These are phyloP conservation scores for Casaregolazyma lundiana DNA, from an alignment of 1,139 yeast genomes.

Conservation along the genomic window DNA sequence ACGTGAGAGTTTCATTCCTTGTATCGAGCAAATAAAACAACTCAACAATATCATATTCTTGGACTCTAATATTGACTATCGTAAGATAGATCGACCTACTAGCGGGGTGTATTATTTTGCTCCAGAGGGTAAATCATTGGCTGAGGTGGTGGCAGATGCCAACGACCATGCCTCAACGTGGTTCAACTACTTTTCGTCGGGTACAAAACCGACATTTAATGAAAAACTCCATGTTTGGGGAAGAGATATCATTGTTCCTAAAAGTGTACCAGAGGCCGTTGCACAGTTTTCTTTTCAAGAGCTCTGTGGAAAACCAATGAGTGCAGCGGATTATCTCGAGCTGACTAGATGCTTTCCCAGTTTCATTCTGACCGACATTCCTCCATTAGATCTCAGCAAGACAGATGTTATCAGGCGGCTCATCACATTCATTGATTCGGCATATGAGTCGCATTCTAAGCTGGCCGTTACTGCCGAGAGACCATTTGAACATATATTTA, in stretches of 20 bases:
- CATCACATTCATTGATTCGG: constrained; percentile 91
- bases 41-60: constrained; percentile 73
- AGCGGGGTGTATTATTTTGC: constrained; percentile 72
- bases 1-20: constrained; percentile 84
- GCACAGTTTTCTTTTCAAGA: constrained; percentile 87
- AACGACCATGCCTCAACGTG: constrained; percentile 65
- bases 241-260: constrained; percentile 68
- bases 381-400: constrained; percentile 68
- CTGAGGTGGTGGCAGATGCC: constrained; percentile 52
- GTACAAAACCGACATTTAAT: constrained; percentile 36
- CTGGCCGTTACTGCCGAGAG: constrained; percentile 87
- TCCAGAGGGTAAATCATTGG: constrained; percentile 42
- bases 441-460: constrained; percentile 83
- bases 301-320: constrained; percentile 78
- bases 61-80: constrained; percentile 89
- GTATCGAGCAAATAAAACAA: constrained; percentile 72
- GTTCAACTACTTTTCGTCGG: constrained; percentile 73
- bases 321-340: constrained; percentile 94
- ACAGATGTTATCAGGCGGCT: constrained; percentile 85
- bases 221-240: constrained; percentile 77
- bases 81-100: constrained; percentile 79
- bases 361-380: constrained; percentile 86
- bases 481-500: constrained; percentile 77
- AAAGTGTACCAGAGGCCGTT: constrained; percentile 68
- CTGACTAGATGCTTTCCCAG: constrained; percentile 73